A percentile compares a stretch with the other conserved stretches of the same genome.
Conservation (phyloP, 2,329 filamentous ascomycete species). For the Botryotinia globosa region DNA sequence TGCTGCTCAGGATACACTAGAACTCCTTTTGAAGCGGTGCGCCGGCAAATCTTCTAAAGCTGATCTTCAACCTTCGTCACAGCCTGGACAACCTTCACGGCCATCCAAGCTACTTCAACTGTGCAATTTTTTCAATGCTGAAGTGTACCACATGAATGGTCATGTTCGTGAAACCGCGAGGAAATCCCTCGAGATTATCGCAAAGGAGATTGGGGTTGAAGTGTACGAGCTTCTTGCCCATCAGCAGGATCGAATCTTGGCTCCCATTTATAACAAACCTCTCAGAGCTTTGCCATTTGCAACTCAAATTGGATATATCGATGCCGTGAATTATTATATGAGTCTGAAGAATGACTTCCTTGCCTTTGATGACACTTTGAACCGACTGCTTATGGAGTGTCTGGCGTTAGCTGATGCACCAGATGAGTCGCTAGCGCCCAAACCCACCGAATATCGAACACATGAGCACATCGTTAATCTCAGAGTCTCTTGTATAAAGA, state of each 20-base stretch:
- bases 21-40: slow-evolving; percentile 73
- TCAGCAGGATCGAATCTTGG: slow-evolving; percentile 84
- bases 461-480: slow-evolving; percentile 90
- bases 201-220: slow-evolving; percentile 71
- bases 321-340: slow-evolving; percentile 94
- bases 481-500: slow-evolving; percentile 86
- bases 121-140: slow-evolving; percentile 80
- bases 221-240: slow-evolving; percentile 86
- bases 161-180: slow-evolving; percentile 88
- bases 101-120: slow-evolving; percentile 69
- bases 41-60: slow-evolving; percentile 78
- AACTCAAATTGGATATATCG: slow-evolving; percentile 96
- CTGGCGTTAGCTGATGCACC: slow-evolving; percentile 91
- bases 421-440: slow-evolving; percentile 88
- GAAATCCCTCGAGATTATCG: slow-evolving; percentile 75
- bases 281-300: slow-evolving; percentile 88
- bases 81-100: slow-evolving; percentile 56
- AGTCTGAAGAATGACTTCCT: slow-evolving; percentile 85
- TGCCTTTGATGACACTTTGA: slow-evolving; percentile 86
- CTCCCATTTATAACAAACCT: slow-evolving; percentile 93
- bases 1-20: slow-evolving; percentile 78
- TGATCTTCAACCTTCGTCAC: slow-evolving; percentile 58
- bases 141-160: slow-evolving; percentile 93
- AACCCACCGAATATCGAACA: slow-evolving; percentile 91
- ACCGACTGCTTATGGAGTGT: slow-evolving; percentile 87